Percentiles rank a stretch among this genome's conserved stretches.
Conservation (phyloP, 2,329 filamentous ascomycete genomes). For the Alternaria incomplexa region DNA sequence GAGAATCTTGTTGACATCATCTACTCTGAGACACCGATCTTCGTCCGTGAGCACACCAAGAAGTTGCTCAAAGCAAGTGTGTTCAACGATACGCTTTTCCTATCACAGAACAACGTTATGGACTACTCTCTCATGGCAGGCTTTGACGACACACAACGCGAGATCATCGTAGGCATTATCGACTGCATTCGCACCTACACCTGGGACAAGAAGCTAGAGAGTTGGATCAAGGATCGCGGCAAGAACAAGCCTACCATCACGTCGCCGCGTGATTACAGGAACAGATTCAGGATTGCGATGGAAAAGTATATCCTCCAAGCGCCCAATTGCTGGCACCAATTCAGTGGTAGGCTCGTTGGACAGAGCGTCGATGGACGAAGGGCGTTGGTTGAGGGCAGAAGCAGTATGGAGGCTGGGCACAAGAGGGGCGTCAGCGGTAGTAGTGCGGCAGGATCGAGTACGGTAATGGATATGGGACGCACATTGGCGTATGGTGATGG, state of each 20-base stretch:
- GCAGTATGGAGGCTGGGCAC: slow-evolving; percentile 15
- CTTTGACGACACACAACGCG: slow-evolving; percentile 86
- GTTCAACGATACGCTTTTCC: slow-evolving; percentile 96
- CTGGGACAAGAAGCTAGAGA: slow-evolving; percentile 99
- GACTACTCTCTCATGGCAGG: slow-evolving; percentile 99
- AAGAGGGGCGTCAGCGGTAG: slow-evolving; percentile 22
- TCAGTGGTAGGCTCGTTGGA: slow-evolving; percentile 46
- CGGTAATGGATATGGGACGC: slow-evolving; percentile 8
- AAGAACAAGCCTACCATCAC: slow-evolving; percentile 91
- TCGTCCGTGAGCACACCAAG: slow-evolving; percentile 94
- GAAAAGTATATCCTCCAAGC: slow-evolving; percentile 81
- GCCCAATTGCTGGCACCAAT: slow-evolving; percentile 78
- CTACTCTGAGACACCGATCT: slow-evolving; percentile 87
- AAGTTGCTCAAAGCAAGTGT: slow-evolving; percentile 89
- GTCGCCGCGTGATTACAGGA: slow-evolving; percentile 96
- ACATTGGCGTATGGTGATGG: neutral
- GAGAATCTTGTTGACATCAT: slow-evolving; percentile 99
- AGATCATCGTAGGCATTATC: slow-evolving; percentile 96
- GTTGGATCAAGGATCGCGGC: slow-evolving; percentile 98
- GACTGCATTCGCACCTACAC: slow-evolving; percentile 97
- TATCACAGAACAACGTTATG: slow-evolving; percentile 97
- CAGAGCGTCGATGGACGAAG: slow-evolving; percentile 24
- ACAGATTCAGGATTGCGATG: slow-evolving; percentile 95
- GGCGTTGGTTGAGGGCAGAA: slow-evolving; percentile 14
- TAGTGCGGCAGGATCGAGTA: slow-evolving; percentile 11